Base-by-base conservation (phyloP, 2,329 filamentous ascomycete species). In the Phaeophleospora eucalypticola region DNA sequence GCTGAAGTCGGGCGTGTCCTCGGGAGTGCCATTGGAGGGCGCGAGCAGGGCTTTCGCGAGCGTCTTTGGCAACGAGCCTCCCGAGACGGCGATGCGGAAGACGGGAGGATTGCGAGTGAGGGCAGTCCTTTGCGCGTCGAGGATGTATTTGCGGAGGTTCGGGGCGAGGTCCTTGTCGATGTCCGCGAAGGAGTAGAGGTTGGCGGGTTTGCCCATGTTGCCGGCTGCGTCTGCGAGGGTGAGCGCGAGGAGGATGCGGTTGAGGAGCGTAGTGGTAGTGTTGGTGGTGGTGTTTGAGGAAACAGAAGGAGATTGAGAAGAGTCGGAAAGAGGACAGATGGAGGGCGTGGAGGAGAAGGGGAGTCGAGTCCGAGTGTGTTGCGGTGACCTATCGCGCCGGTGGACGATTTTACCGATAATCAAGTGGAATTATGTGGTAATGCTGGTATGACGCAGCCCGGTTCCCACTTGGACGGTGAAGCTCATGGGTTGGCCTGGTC, bases 1-100 rank as follows among this genome's bases (percentile, higher is more conserved):
- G 66, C 78, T 75, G 71, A 94, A 95, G 61, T 86, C 76, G 58
- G 90, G 71, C 3, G 73, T 77, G 64, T 89, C 87, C 46, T 83
- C 72, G 29, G 65, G 58, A 32, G 66, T 68, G 40, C 71, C 74
- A 50, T 74, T 68, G 71, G 71, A 57, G 7, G 58, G 53, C n/a
- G 59, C 52, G 19, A 97, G 81, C 9, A 97, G 81, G 8, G 89
- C 89, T 67, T 88, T 82, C 37, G 89, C 89, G 35, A 98, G 84
- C 12, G 84, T 87, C 64, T 89, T 85, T 47, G 93, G 93, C 37
- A 98, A 81, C 14, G 90, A 96, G 59, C 93, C 93, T 58, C 93
- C 93, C 0, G 91, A 97, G 43, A 97, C 86, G 57, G 84, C 93
- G 51, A 98, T 77, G 70, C 94, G 91, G 79, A 98, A 97, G 65